Conservation (phyloP, 495 filamentous ascomycete genomes). For the Penicillium cosmopolitanum region DNA sequence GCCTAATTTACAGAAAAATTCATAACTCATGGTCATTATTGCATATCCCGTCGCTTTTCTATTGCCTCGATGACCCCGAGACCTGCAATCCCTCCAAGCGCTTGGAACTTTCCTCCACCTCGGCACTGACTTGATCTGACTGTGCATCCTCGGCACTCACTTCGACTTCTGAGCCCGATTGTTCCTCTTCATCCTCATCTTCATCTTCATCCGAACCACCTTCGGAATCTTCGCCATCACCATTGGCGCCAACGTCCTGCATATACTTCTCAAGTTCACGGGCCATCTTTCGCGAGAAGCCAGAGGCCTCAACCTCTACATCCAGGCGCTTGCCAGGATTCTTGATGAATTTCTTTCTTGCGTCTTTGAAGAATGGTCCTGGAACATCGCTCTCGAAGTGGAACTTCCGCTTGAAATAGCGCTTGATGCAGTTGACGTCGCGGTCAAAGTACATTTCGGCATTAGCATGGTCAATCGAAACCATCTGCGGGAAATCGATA, state of each 20-base stretch:
- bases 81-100: conserved; percentile 40
- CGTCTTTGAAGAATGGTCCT: conserved; percentile 83
- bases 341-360: conserved; percentile 70
- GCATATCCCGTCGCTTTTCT: conserved; percentile 16
- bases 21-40: conserved; percentile 43
- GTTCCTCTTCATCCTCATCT: conserved; percentile 35
- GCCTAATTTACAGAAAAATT: conserved; percentile 34
- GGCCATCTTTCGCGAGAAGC: conserved; percentile 94
- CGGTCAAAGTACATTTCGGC: conserved; percentile 95
- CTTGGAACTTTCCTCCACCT: conserved; percentile 37
- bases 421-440: conserved; percentile 91
- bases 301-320: conserved; percentile 87
- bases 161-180: conserved; percentile 17
- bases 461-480: conserved; percentile 91
- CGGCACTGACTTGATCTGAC: conserved; percentile 13
- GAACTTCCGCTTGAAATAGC: conserved; percentile 87
- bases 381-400: conserved; percentile 79
- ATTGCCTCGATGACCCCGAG: conserved; percentile 30
- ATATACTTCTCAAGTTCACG: conserved; percentile 92
- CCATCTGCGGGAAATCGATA: conserved; percentile 98
- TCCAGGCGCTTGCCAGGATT: conserved; percentile 73
- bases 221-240: conserved; percentile 49
- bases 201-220: conserved; percentile 46
- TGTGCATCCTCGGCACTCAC: conserved; percentile 23
- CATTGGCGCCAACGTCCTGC: conserved; percentile 67